These are phyloP conservation scores for Phytophthora multivora DNA, from an alignment of 352 stramenopile species.

Conservation along the genomic window DNA sequence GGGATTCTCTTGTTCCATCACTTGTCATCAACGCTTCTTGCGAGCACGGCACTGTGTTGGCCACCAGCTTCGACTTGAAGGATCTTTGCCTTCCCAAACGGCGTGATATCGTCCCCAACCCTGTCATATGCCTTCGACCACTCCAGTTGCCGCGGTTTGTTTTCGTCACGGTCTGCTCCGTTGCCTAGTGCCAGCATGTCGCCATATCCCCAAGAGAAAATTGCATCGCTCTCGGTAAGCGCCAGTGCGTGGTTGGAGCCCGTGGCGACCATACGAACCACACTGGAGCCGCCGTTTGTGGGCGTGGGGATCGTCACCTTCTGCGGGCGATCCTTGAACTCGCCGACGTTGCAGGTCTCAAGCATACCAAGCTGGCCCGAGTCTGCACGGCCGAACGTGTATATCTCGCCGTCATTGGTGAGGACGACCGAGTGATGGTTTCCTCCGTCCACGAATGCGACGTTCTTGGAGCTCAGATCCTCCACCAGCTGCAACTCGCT, in stretches of 20 bases:
- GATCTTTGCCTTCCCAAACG: conserved; percentile 62
- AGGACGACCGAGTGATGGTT: conserved; percentile 94
- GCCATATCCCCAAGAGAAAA: conserved; percentile 93
- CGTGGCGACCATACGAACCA: conserved; percentile 58
- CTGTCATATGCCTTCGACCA: conserved; percentile 57
- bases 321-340: conserved; percentile 83
- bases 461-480: conserved; percentile 63
- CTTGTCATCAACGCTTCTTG: conserved; percentile 26
- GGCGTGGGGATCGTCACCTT: conserved; percentile 58
- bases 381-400: conserved; percentile 93
- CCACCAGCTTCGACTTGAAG: conserved; percentile 85
- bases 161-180: conserved; percentile 84
- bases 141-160: conserved; percentile 62
- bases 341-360: conserved; percentile 70
- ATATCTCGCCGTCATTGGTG: conserved; percentile 88
- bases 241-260: conserved; percentile 90
- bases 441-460: conserved; percentile 85
- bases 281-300: conserved; percentile 25
- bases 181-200: conserved; percentile 92
- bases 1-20: conserved; percentile 7
- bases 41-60: conserved; percentile 87
- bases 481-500: conserved; percentile 76
- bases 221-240: conserved; percentile 70
- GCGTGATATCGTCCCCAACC: conserved; percentile 14
- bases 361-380: conserved; percentile 93